Evolutionary conservation across 768 basidiomycete genomes (phyloP).

Genomic region (Tricholoma saponaceum): DNA sequence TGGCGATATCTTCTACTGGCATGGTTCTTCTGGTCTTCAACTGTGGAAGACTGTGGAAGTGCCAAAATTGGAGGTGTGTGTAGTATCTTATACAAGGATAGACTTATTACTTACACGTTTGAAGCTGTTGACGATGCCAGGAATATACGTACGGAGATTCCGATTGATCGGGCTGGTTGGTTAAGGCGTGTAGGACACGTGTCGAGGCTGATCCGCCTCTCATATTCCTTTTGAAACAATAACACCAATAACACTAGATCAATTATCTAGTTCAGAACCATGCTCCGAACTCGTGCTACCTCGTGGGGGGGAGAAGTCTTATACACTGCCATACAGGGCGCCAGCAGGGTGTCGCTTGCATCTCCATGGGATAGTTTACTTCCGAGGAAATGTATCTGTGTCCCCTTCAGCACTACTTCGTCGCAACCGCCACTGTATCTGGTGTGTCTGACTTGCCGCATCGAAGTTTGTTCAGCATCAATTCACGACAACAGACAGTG

Average conservation of each 20-base stretch:
- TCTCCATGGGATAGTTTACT: no score
- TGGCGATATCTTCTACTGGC: conserved; percentile 1
- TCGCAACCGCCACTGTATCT: no score
- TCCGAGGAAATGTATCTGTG: no score
- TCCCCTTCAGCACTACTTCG: no score
- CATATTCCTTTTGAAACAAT: background rate
- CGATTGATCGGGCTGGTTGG: background rate
- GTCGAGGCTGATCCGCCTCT: background rate
- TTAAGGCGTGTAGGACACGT: background rate
- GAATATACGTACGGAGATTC: background rate
- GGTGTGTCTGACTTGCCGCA: background rate
- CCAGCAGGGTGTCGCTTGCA: background rate
- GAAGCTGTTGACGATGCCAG: background rate
- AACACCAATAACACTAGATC: background rate
- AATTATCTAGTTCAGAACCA: background rate
- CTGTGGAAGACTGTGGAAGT: background rate
- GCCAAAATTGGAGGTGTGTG: background rate
- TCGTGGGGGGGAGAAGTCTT: background rate
- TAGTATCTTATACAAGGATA: background rate
- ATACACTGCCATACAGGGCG: background rate
- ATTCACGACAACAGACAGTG: background rate
- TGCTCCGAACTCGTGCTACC: background rate
- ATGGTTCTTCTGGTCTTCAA: conserved; percentile 1
- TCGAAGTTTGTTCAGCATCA: background rate
- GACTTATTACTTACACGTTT: background rate